These are phyloP conservation scores for Actinidia polygama DNA, from an alignment of 179 eudicot species.

Conservation along the genomic window DNA sequence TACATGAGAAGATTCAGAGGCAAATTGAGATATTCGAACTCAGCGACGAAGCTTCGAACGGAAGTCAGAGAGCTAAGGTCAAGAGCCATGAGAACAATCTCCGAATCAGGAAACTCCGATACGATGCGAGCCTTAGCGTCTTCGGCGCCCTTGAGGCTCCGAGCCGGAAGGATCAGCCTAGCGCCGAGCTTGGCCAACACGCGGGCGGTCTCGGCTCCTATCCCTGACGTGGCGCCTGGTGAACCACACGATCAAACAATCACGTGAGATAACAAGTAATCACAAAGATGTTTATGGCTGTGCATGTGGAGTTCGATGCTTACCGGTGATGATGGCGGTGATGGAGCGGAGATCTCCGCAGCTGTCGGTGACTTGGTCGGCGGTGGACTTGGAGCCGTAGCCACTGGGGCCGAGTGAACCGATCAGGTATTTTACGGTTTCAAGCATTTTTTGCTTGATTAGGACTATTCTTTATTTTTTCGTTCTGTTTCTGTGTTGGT, in stretches of 20 bases:
- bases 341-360: conserved; percentile 43
- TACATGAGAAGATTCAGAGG: conserved; percentile 89
- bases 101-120: conserved; percentile 68
- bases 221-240: conserved; percentile 94
- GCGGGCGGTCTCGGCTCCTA: conserved; percentile 91
- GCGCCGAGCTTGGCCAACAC: conserved; percentile 90
- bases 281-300: background rate
- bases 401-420: conserved; percentile 87
- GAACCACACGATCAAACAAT: background rate
- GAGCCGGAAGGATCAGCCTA: conserved; percentile 76
- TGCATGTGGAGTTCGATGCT: background rate
- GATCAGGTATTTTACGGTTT: conserved; percentile 62
- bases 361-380: conserved; percentile 68
- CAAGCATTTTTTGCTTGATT: conserved; percentile 32
- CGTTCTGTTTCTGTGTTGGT: background rate
- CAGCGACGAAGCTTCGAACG: conserved; percentile 67
- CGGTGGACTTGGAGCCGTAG: conserved; percentile 85
- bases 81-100: conserved; percentile 69
- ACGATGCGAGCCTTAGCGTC: conserved; percentile 64
- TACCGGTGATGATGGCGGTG: conserved; percentile 83
- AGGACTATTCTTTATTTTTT: no score
- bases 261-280: conserved; percentile 3
- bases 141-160: conserved; percentile 72
- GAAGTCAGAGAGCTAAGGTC: conserved; percentile 85
- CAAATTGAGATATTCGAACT: conserved; percentile 63